phyloP scores from a whole-genome alignment of 495 filamentous ascomycete species.

The Pyrenula aspistea region DNA sequence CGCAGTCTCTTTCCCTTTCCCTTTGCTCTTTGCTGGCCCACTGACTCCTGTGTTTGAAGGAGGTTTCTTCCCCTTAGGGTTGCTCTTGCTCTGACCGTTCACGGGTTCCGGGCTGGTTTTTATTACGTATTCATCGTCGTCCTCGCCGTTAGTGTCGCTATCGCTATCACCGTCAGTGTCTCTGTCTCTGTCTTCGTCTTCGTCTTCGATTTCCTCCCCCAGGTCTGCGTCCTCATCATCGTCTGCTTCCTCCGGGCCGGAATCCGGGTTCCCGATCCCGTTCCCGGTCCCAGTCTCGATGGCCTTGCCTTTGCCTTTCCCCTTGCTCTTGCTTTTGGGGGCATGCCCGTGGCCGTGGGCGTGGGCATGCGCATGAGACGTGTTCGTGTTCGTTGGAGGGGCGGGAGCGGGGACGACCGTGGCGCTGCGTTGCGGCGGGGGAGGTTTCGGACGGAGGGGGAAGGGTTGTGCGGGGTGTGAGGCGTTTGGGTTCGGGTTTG shows the following conservation, averaged over 20 bases:
- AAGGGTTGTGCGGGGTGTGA: slow-evolving; percentile 2
- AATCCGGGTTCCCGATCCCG: slow-evolving; percentile 2
- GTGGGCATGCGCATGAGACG: neutral
- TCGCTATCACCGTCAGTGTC: slow-evolving; percentile 11
- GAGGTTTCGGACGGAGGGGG: neutral
- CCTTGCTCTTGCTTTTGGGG: slow-evolving; percentile 8
- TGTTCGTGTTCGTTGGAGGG: no score
- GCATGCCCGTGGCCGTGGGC: slow-evolving; percentile 1
- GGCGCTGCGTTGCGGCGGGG: neutral
- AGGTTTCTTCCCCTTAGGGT: no score
- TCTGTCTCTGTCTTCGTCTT: no score
- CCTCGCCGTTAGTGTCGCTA: slow-evolving; percentile 1
- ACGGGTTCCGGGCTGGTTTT: neutral
- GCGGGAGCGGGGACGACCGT: neutral
- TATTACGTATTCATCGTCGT: neutral
- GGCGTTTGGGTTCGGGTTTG: neutral
- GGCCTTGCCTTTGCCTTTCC: slow-evolving; percentile 11
- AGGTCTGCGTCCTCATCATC: slow-evolving; percentile 1
- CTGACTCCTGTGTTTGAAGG: slow-evolving; percentile 1
- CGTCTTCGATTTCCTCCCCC: slow-evolving; percentile 11
- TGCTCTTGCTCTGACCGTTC: neutral
- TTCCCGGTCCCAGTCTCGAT: no score
- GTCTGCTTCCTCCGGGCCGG: slow-evolving; percentile 5
- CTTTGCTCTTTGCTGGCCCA: no score
- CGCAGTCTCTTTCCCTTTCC: slow-evolving; percentile 5